Percentiles rank a stretch among this genome's conserved stretches.
phyloP scores from a whole-genome alignment of 495 filamentous ascomycete species.

The Aspergillus haitiensis region DNA sequence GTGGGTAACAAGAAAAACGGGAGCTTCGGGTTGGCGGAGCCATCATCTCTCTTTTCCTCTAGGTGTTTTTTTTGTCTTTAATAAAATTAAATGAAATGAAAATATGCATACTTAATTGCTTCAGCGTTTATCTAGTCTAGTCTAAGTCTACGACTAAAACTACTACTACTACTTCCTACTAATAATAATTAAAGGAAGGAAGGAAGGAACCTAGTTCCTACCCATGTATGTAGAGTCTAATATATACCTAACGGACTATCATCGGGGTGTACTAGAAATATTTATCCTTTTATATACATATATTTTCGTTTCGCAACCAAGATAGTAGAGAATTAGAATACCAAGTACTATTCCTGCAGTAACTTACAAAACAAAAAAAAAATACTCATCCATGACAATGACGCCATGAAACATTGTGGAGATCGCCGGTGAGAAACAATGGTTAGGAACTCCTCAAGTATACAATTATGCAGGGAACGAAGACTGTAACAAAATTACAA shows the following conservation, averaged over 20 bases:
- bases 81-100: too few species aligned
- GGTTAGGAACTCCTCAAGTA: slow-evolving; percentile 20
- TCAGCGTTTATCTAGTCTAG: too few species aligned
- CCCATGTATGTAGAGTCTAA: neutral
- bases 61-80: too few species aligned
- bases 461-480: slow-evolving; percentile 16
- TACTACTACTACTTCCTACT: too few species aligned
- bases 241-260: neutral
- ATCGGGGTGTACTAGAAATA: neutral
- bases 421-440: slow-evolving; percentile 30
- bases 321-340: neutral
- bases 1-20: slow-evolving; percentile 25
- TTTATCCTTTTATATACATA: too few species aligned
- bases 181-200: too few species aligned
- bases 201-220: neutral
- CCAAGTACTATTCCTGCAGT: neutral
- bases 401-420: slow-evolving; percentile 28
- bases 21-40: slow-evolving; percentile 33
- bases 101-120: too few species aligned
- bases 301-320: too few species aligned
- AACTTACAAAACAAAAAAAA: slow-evolving; percentile 2
- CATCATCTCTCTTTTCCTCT: neutral
- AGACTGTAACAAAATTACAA: slow-evolving; percentile 3
- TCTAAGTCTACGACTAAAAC: too few species aligned
- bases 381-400: slow-evolving; percentile 19